Percentiles rank a stretch among this genome's conserved stretches.
These are phyloP conservation scores for Arxiozyma telluris DNA, from an alignment of 1,139 yeast genomes.

Conservation along the genomic window DNA sequence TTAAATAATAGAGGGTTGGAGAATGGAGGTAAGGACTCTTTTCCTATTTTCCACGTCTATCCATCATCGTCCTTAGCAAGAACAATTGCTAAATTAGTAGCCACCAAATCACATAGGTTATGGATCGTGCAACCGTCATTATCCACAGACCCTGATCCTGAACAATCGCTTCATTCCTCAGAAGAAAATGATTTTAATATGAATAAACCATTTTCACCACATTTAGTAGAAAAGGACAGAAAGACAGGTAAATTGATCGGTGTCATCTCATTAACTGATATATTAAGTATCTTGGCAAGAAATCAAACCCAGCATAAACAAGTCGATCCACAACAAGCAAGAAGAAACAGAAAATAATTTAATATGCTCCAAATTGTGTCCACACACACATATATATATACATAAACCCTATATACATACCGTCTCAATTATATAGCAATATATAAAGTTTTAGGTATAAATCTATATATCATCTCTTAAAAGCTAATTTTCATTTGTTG, in stretches of 20 bases:
- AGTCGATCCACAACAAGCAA: constrained; percentile 72
- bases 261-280: constrained; percentile 82
- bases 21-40: constrained; percentile 78
- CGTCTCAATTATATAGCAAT: no score
- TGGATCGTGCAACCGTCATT: constrained; percentile 68
- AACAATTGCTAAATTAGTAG: constrained; percentile 87
- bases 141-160: not conserved
- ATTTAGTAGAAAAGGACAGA: constrained; percentile 32
- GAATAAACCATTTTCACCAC: constrained; percentile 11
- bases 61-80: constrained; percentile 69
- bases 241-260: constrained; percentile 74
- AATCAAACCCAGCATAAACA: constrained; percentile 48
- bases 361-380: not conserved
- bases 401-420: not conserved
- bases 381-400: not conserved
- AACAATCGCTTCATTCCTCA: not conserved
- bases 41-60: constrained; percentile 89
- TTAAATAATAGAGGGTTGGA: constrained; percentile 79
- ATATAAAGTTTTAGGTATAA: not conserved
- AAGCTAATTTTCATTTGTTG: not conserved
- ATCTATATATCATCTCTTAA: not conserved
- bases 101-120: constrained; percentile 83
- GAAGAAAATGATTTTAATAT: not conserved
- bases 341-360: constrained; percentile 56
- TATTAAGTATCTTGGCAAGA: constrained; percentile 68